Evolutionary conservation across 352 stramenopile species (phyloP).

Genomic region (Globisporangium okanoganense): DNA sequence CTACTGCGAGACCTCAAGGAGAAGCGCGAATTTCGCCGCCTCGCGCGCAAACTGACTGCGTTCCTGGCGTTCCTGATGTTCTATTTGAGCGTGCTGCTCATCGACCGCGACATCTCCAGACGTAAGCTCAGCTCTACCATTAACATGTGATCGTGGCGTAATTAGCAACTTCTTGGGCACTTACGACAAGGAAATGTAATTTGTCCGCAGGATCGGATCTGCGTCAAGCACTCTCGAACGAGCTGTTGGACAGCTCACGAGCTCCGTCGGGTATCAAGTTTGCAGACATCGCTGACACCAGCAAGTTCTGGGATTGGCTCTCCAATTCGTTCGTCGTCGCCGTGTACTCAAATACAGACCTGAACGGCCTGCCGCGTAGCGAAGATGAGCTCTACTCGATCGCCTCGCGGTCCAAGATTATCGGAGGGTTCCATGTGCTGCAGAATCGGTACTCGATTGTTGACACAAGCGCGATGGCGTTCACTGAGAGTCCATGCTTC

Average conservation of each 20-base stretch:
- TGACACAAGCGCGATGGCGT: constrained; percentile 35
- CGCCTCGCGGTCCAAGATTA: constrained; percentile 50
- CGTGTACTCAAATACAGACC: constrained; percentile 33
- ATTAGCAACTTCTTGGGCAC: no score
- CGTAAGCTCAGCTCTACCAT: constrained; percentile 38
- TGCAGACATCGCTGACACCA: constrained; percentile 30
- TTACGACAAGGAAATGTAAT: background rate
- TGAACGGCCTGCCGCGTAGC: constrained; percentile 11
- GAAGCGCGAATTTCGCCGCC: constrained; percentile 57
- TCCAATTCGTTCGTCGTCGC: constrained; percentile 42
- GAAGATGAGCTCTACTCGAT: constrained; percentile 43
- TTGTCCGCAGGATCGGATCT: background rate
- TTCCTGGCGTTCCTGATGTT: constrained; percentile 60
- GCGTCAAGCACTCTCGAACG: constrained; percentile 47
- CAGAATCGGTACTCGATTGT: constrained; percentile 44
- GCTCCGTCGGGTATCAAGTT: constrained; percentile 38
- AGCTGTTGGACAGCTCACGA: constrained; percentile 36
- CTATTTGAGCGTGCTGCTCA: constrained; percentile 47
- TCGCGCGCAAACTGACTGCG: constrained; percentile 49
- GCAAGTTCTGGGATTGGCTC: constrained; percentile 59
- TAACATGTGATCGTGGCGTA: background rate
- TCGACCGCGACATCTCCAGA: constrained; percentile 58
- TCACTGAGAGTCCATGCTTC: constrained; percentile 44
- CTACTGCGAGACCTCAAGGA: constrained; percentile 55
- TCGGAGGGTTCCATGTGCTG: constrained; percentile 59